Evolutionary conservation across 192 early-diverging fungal genomes (phyloP), one percentile per base, ranked within the genome.

Genomic region (Coemansia sp.): DNA sequence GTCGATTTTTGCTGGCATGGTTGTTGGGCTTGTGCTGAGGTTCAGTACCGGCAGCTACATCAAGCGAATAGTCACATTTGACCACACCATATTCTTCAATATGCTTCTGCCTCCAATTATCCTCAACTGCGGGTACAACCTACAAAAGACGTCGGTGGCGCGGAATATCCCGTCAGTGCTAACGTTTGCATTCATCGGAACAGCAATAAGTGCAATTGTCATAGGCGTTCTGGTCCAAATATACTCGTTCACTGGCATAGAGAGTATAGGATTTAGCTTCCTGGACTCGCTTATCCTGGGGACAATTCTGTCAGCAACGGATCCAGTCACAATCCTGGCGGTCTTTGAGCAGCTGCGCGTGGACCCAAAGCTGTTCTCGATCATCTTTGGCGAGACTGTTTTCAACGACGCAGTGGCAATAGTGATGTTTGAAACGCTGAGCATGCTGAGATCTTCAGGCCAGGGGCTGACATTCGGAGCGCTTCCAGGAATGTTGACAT

Each of bases 331-430:
- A 0, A 92, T 99, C 32, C 83, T 99, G 62, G 91, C 97, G 6
- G 93, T 99, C 42, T 98, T 99, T 74, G 87, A 94, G 65, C 94
- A 96, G 67, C 84, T 95, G 61, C 87, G 89, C 63, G 97, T 99
- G 43, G 97, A 99, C 62, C 94, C 95, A 5, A 90, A 93, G 80
- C 75, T 99, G 49, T 98, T 94, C 75, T 91, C 97, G 6, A 92
- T 99, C 60, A 95, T 99, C 47, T 99, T 96, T 79, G 97, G 97
- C 41, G 97, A 99, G 73, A 92, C 89, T 32, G 85, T 98, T 41
- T 84, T 99, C 41, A 99, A 99, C 68, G 97, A 99, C 68, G 93
- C 94, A n/a, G 95, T 97, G 3, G 93, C 95, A 2, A 99, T 98
- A 75, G 97, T 98, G n/a, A 82, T 99, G 61, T 95, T 94, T 76